Conservation (phyloP, 2,329 filamentous ascomycete species). For the Neofusicoccum kwambonambiense region DNA sequence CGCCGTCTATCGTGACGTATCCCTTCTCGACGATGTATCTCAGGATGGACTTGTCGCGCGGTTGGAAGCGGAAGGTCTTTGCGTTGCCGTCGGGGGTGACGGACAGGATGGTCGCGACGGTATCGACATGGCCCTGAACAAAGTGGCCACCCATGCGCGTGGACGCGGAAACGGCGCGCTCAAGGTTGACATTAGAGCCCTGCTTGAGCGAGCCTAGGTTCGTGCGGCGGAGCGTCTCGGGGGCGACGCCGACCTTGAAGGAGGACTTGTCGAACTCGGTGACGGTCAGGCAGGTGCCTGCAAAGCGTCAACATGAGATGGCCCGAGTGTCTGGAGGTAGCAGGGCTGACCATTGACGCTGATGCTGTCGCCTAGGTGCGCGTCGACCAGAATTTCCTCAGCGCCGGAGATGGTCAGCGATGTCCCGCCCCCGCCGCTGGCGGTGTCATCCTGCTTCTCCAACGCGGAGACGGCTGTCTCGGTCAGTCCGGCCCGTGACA, state of each 20-base stretch:
- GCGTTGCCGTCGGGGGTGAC: slow-evolving; percentile 85
- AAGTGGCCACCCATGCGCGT: slow-evolving; percentile 98
- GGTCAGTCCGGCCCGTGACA: slow-evolving; percentile 27
- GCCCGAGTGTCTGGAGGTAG: neutral
- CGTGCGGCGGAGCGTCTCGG: slow-evolving; percentile 92
- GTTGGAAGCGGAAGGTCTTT: slow-evolving; percentile 78
- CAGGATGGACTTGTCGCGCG: slow-evolving; percentile 67
- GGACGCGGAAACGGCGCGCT: slow-evolving; percentile 84
- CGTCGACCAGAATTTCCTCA: slow-evolving; percentile 77
- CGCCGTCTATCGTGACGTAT: slow-evolving; percentile 90
- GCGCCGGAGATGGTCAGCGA: slow-evolving; percentile 80
- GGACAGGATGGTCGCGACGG: slow-evolving; percentile 71
- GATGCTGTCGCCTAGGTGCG: slow-evolving; percentile 88
- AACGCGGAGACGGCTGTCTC: slow-evolving; percentile 75
- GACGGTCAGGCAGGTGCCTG: slow-evolving; percentile 83
- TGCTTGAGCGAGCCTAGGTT: slow-evolving; percentile 76
- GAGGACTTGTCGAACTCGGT: slow-evolving; percentile 62
- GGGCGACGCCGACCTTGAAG: slow-evolving; percentile 93
- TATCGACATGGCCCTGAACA: slow-evolving; percentile 96
- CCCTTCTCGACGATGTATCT: slow-evolving; percentile 95
- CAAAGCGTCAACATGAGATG: slow-evolving; percentile 1
- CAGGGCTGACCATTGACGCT: slow-evolving; percentile 70
- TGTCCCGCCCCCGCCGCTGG: slow-evolving; percentile 72
- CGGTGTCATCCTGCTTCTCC: slow-evolving; percentile 72
- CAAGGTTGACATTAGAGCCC: slow-evolving; percentile 78